A percentile compares a stretch with the other conserved stretches of the same genome.
Conservation (phyloP, 2,329 filamentous ascomycete species). For the Cercospora berteroae region DNA sequence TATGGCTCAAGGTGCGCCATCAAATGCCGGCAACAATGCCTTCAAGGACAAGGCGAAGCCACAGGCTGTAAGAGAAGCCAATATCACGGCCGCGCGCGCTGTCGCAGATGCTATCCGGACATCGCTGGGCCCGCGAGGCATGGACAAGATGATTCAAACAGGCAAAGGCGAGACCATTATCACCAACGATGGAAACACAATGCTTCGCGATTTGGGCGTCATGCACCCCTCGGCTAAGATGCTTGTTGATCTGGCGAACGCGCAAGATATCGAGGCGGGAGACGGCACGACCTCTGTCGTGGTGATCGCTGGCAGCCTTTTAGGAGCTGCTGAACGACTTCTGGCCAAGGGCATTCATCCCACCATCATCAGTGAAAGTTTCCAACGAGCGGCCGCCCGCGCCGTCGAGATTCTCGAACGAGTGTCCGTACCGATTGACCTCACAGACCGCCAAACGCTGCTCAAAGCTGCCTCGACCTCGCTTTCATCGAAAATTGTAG, state of each 20-base stretch:
- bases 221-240: constrained; percentile 99
- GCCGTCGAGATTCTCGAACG: constrained; percentile 87
- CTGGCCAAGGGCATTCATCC: constrained; percentile 92
- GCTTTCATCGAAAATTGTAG: constrained; percentile 96
- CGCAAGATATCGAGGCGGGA: constrained; percentile 96
- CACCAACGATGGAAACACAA: constrained; percentile 98
- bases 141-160: constrained; percentile 99
- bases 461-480: constrained; percentile 96
- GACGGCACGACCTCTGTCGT: constrained; percentile 98
- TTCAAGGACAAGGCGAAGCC: constrained; percentile 97
- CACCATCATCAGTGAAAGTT: constrained; percentile 94
- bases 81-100: constrained; percentile 96
- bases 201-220: constrained; percentile 98
- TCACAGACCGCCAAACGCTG: constrained; percentile 83
- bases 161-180: constrained; percentile 97
- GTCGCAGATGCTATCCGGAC: constrained; percentile 97
- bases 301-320: constrained; percentile 91
- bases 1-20: constrained; percentile 45
- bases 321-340: constrained; percentile 89
- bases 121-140: constrained; percentile 86
- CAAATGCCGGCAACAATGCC: constrained; percentile 59
- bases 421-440: constrained; percentile 91
- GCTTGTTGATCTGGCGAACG: constrained; percentile 94
- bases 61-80: constrained; percentile 89
- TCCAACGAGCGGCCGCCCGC: constrained; percentile 88